Evolutionary conservation across 345 rosid species (phyloP).

Genomic region (Anacardium occidentale): DNA sequence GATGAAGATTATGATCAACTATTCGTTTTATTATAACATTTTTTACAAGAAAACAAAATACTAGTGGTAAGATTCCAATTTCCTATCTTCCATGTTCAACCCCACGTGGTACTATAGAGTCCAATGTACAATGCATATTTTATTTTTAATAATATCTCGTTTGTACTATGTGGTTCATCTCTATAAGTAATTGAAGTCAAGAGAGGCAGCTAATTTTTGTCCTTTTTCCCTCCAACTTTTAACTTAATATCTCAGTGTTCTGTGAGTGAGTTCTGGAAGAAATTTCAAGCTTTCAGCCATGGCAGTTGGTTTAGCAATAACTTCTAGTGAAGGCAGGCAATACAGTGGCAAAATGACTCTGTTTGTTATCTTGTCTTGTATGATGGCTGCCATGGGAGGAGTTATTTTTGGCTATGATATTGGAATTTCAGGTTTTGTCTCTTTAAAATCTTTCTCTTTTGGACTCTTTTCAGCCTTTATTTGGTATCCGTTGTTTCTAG

Average conservation of each 20-base stretch:
- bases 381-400: constrained; percentile 90
- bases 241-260: neutral
- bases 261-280: constrained; percentile 9
- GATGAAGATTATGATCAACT: neutral
- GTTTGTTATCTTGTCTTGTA: constrained; percentile 67
- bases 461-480: neutral
- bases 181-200: constrained; percentile 17
- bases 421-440: constrained; percentile 62
- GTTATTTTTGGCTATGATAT: constrained; percentile 85
- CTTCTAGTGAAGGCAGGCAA: constrained; percentile 18
- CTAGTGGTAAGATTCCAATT: neutral
- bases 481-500: too few relatives aligned
- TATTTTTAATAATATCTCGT: neutral
- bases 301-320: constrained; percentile 41
- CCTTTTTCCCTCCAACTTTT: neutral
- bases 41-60: neutral
- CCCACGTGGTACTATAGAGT: neutral
- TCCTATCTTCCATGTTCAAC: neutral
- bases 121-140: neutral
- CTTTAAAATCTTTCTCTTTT: too few relatives aligned
- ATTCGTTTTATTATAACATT: neutral
- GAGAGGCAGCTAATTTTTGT: neutral
- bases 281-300: constrained; percentile 24
- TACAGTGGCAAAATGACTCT: constrained; percentile 54
- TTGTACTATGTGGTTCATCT: neutral